Percentiles rank a stretch among this genome's conserved stretches.
These are phyloP conservation scores for Hypoxylon crocopeplum DNA, from an alignment of 495 filamentous ascomycete genomes.

Conservation along the genomic window DNA sequence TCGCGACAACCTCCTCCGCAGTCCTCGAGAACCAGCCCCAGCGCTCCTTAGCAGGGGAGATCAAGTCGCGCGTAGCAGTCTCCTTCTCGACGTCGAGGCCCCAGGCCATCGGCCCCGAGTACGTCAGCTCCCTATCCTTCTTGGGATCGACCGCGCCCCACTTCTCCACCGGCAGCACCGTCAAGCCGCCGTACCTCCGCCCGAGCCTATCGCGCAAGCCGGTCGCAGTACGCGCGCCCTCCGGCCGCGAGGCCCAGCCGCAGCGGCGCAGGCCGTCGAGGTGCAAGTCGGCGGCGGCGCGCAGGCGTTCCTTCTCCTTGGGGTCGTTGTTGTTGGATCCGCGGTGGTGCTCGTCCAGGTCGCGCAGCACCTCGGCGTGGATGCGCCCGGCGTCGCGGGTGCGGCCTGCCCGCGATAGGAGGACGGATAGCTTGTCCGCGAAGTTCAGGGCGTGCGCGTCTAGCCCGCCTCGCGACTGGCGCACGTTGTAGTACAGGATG, in stretches of 20 bases:
- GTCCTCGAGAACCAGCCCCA: slow-evolving; percentile 14
- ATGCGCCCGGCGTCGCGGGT: slow-evolving; percentile 59
- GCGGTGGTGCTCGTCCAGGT: slow-evolving; percentile 36
- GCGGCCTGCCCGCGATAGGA: slow-evolving; percentile 59
- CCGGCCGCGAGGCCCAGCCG: slow-evolving; percentile 15
- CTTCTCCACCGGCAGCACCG: slow-evolving; percentile 14
- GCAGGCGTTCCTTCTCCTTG: slow-evolving; percentile 14
- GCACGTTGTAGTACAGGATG: slow-evolving; percentile 69
- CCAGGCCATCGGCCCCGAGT: slow-evolving; percentile 22
- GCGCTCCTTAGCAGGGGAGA: slow-evolving; percentile 25
- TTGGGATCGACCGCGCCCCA: slow-evolving; percentile 13
- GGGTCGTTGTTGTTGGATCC: background rate
- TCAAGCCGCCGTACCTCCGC: slow-evolving; percentile 5
- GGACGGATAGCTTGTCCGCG: slow-evolving; percentile 60
- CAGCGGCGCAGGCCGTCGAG: slow-evolving; percentile 20
- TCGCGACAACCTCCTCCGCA: slow-evolving; percentile 36
- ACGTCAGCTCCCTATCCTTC: slow-evolving; percentile 26
- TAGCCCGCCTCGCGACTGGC: slow-evolving; percentile 61
- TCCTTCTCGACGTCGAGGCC: slow-evolving; percentile 21
- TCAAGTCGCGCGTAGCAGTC: slow-evolving; percentile 16
- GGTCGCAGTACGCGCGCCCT: background rate
- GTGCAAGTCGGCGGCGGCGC: slow-evolving; percentile 16
- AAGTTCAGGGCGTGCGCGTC: slow-evolving; percentile 63
- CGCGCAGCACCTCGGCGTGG: slow-evolving; percentile 61
- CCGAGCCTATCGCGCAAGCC: slow-evolving; percentile 2